phyloP scores from a whole-genome alignment of 768 basidiomycete genomes.

The Boletus subparvulus region DNA sequence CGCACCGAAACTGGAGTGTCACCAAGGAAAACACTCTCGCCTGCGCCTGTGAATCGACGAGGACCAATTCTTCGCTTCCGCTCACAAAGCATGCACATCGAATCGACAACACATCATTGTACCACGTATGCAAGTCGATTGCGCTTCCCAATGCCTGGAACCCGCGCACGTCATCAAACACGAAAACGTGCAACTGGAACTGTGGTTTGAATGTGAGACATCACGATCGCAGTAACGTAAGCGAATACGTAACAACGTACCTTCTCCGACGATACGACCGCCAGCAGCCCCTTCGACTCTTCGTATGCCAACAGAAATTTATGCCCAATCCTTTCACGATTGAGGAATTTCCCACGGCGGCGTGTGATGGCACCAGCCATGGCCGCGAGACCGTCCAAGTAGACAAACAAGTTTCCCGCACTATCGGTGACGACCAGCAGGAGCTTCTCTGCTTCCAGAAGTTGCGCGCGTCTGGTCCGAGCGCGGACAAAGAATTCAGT shows the following conservation, averaged over 20 bases:
- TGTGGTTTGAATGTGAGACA: constrained; percentile 3
- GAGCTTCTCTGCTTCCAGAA: constrained; percentile 42
- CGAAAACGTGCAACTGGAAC: constrained; percentile 44
- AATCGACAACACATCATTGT: constrained; percentile 30
- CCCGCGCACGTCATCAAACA: constrained; percentile 29
- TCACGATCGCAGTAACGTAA: accelerated
- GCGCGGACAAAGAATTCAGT: neutral
- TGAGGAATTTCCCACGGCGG: constrained; percentile 32
- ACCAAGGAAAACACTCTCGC: constrained; percentile 46
- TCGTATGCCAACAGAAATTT: constrained; percentile 49
- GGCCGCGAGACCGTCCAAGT: constrained; percentile 33
- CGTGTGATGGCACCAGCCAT: constrained; percentile 35
- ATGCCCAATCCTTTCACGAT: constrained; percentile 47
- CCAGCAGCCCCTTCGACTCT: constrained; percentile 49
- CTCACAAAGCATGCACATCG: constrained; percentile 42
- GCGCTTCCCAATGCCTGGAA: constrained; percentile 40
- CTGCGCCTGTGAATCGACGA: constrained; percentile 44
- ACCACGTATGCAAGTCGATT: constrained; percentile 46
- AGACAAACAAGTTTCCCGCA: constrained; percentile 37
- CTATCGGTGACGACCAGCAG: constrained; percentile 43
- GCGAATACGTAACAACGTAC: constrained; percentile 18
- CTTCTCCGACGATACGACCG: constrained; percentile 44
- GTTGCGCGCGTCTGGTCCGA: constrained; percentile 36
- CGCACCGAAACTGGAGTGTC: no score
- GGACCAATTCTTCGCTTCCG: constrained; percentile 51